Evolutionary conservation across 1,139 yeast species (phyloP).

Genomic region (Candida sp.): DNA sequence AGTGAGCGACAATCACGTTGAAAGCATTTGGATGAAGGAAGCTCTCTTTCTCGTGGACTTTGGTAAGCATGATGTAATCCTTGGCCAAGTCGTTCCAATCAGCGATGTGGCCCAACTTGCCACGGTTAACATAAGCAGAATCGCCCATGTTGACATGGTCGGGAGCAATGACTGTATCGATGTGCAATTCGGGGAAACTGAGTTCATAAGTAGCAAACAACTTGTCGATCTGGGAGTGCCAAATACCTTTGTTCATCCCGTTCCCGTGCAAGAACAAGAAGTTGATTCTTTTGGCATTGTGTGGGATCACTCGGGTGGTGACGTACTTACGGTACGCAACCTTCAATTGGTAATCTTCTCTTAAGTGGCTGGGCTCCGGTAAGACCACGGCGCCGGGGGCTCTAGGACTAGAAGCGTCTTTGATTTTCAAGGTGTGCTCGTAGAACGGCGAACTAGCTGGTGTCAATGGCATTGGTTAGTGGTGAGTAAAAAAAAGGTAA

Average conservation of each 20-base stretch:
- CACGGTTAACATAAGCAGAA: constrained; percentile 56
- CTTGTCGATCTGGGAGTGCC: constrained; percentile 61
- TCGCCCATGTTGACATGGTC: constrained; percentile 74
- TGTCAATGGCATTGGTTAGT: constrained; percentile 11
- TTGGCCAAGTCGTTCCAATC: constrained; percentile 71
- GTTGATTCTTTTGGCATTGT: constrained; percentile 42
- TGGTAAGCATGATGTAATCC: constrained; percentile 56
- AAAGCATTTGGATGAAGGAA: constrained; percentile 34
- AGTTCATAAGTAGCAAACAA: constrained; percentile 25
- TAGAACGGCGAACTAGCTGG: constrained; percentile 15
- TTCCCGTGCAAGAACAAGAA: constrained; percentile 70
- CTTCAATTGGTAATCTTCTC: constrained; percentile 31
- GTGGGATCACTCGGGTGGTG: constrained; percentile 18
- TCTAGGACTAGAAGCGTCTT: constrained; percentile 36
- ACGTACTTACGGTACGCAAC: constrained; percentile 40
- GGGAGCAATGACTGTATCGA: constrained; percentile 45
- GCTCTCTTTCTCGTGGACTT: constrained; percentile 31
- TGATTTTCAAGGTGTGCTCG: constrained; percentile 11
- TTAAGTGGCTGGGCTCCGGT: constrained; percentile 21
- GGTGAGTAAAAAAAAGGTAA: neutral
- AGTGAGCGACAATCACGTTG: constrained; percentile 66
- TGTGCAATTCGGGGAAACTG: constrained; percentile 24
- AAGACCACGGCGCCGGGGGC: constrained; percentile 27
- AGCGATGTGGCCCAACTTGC: constrained; percentile 53
- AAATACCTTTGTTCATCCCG: constrained; percentile 67